Evolutionary conservation across 73 alveolate genomes (phyloP), one percentile per base, ranked within the genome.

Genomic region (Loxodes magnus): DNA sequence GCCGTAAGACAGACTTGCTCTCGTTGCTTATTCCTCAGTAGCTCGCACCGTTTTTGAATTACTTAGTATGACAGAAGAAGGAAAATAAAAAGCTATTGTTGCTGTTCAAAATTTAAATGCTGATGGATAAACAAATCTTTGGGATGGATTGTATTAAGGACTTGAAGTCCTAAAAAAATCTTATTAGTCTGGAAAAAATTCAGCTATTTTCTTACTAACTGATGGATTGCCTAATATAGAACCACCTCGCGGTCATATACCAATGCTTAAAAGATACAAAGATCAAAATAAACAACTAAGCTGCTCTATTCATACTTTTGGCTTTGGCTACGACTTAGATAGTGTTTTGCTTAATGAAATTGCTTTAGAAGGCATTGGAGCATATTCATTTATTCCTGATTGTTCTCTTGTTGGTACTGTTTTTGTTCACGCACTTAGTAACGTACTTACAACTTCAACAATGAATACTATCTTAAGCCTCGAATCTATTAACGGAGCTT

Each of bases 231-330:
- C 56, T 43, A 43, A 43, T 43, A 23, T 43, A 5, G 20, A 25
- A 10, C 56, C 56, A 25, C 56, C 56, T 43, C 56, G 56, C n/a
- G 56, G 56, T 4, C 56, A 43, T 17, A 12, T 43, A 23, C 56
- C 56, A 7, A 43, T 43, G 56, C 14, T 43, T 4, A 43, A 43
- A 43, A 43, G 27, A 4, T 43, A 43, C 30, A 43, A 43, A 17
- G 56, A 43, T 25, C 38, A 43, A 17, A 43, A 43, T 16, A 36
- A 43, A 25, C n/a, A n/a, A n/a, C 38, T 43, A 3, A 43, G 27
- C n/a, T 43, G 56, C 27, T 43, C 56, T 43, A 43, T 43, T 4
- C 23, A 36, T 43, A 43, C 56, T 0, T 43, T 43, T 17, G 56
- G 56, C 2, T 43, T 43, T 43, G 56, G 56, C 7, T 43, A 43